These are phyloP conservation scores for Monosporascus sp. DNA, from an alignment of 2,329 filamentous ascomycete genomes.

Conservation along the genomic window DNA sequence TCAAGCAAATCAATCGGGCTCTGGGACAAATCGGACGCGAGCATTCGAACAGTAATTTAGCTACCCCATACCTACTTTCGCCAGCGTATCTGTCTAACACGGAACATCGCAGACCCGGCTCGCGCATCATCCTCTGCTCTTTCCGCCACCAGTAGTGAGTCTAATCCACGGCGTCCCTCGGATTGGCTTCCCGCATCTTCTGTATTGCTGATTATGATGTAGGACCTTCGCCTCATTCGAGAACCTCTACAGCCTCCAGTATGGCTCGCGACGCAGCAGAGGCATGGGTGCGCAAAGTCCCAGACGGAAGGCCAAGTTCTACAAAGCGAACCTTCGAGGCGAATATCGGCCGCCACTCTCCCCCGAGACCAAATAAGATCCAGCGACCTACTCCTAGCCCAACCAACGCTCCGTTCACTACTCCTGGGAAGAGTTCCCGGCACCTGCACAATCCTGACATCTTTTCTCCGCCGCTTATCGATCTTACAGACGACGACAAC, in stretches of 20 bases:
- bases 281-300: neutral
- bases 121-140: neutral
- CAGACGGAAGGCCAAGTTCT: constrained; percentile 1
- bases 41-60: neutral
- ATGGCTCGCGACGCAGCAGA: neutral
- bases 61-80: neutral
- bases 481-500: constrained; percentile 34
- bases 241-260: neutral
- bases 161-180: neutral
- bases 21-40: neutral
- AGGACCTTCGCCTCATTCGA: neutral
- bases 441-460: constrained; percentile 2
- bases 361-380: constrained; percentile 24
- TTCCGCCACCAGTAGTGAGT: neutral
- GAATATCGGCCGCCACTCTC: constrained; percentile 11
- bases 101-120: neutral
- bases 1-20: neutral
- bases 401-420: constrained; percentile 3
- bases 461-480: constrained; percentile 27
- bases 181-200: neutral
- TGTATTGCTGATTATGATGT: neutral
- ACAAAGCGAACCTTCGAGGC: constrained; percentile 24
- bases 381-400: constrained; percentile 24
- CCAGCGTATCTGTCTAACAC: neutral
- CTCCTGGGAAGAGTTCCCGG: constrained; percentile 1